A percentile compares a stretch with the other conserved stretches of the same genome.
Evolutionary conservation across 2,329 filamentous ascomycete species (phyloP).

Genomic region (Trichoderma arundinaceum): DNA sequence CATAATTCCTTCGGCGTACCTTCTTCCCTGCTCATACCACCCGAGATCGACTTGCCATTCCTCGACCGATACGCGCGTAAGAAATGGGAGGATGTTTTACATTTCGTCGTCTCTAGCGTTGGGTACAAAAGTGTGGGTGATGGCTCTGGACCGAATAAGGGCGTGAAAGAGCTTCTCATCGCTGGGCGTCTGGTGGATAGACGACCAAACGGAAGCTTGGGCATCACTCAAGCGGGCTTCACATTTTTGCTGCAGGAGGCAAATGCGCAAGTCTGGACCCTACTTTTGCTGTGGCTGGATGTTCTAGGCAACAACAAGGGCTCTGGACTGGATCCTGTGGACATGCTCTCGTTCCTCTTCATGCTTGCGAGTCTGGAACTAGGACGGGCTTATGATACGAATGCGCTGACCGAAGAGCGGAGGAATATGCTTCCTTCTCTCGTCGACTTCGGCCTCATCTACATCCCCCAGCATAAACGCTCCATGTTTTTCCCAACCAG

Average conservation of each 20-base stretch:
- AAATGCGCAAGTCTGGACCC: slow-evolving; percentile 95
- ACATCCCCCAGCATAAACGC: slow-evolving; percentile 64
- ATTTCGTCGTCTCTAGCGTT: slow-evolving; percentile 87
- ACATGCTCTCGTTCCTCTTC: slow-evolving; percentile 95
- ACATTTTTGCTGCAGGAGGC: slow-evolving; percentile 93
- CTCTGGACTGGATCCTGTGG: slow-evolving; percentile 81
- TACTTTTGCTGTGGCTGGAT: slow-evolving; percentile 91
- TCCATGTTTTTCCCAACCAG: slow-evolving; percentile 86
- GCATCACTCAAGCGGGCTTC: slow-evolving; percentile 92
- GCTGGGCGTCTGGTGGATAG: slow-evolving; percentile 79
- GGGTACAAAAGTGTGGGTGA: slow-evolving; percentile 57
- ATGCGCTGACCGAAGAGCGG: slow-evolving; percentile 80
- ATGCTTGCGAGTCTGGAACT: slow-evolving; percentile 92
- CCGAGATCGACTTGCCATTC: slow-evolving; percentile 70
- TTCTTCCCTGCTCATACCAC: slow-evolving; percentile 66
- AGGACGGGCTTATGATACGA: slow-evolving; percentile 87
- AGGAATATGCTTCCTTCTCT: slow-evolving; percentile 89
- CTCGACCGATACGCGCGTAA: slow-evolving; percentile 84
- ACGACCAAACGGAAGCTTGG: slow-evolving; percentile 66
- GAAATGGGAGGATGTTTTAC: slow-evolving; percentile 95
- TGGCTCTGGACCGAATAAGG: slow-evolving; percentile 65
- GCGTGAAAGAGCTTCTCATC: slow-evolving; percentile 83
- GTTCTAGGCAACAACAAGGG: slow-evolving; percentile 66
- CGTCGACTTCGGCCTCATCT: slow-evolving; percentile 90
- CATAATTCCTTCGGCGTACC: slow-evolving; percentile 92